phyloP scores from a whole-genome alignment of 306 rosid species.

The Inga oerstediana region DNA sequence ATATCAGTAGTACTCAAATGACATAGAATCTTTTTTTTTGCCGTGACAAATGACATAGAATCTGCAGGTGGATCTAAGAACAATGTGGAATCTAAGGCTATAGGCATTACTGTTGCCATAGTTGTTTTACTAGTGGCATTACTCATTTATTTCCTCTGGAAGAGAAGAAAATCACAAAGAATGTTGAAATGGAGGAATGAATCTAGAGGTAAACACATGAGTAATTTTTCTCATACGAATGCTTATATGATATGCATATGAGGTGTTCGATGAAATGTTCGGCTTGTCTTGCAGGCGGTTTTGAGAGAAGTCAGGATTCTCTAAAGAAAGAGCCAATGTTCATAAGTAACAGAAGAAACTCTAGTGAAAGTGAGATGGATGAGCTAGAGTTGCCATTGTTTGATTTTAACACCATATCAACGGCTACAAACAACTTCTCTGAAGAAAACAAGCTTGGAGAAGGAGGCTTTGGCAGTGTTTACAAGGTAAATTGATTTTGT shows the following conservation, averaged over 20 bases:
- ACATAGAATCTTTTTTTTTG: neutral
- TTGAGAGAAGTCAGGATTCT: conserved; percentile 72
- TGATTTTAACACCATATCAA: conserved; percentile 51
- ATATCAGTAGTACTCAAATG: conserved; percentile 34
- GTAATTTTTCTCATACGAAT: neutral
- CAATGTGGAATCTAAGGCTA: conserved; percentile 28
- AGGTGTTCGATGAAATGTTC: conserved; percentile 18
- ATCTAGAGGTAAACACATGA: conserved; percentile 46
- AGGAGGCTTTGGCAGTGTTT: conserved; percentile 67
- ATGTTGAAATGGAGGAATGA: conserved; percentile 28
- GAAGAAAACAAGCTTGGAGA: conserved; percentile 57
- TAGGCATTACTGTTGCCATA: conserved; percentile 48
- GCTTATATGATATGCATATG: conserved; percentile 24
- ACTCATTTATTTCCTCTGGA: conserved; percentile 47
- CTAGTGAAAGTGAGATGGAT: conserved; percentile 45
- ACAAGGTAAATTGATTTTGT: conserved; percentile 40
- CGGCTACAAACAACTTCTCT: conserved; percentile 58
- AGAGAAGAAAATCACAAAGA: conserved; percentile 45
- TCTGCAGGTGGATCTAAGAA: conserved; percentile 39
- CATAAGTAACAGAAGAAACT: conserved; percentile 54
- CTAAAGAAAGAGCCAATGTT: conserved; percentile 50
- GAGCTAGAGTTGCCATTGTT: conserved; percentile 58
- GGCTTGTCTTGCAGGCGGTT: conserved; percentile 42
- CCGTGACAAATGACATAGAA: conserved; percentile 26
- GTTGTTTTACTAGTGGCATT: conserved; percentile 45